phyloP scores from a whole-genome alignment of 2,329 filamentous ascomycete species.

The Venturia asperata region DNA sequence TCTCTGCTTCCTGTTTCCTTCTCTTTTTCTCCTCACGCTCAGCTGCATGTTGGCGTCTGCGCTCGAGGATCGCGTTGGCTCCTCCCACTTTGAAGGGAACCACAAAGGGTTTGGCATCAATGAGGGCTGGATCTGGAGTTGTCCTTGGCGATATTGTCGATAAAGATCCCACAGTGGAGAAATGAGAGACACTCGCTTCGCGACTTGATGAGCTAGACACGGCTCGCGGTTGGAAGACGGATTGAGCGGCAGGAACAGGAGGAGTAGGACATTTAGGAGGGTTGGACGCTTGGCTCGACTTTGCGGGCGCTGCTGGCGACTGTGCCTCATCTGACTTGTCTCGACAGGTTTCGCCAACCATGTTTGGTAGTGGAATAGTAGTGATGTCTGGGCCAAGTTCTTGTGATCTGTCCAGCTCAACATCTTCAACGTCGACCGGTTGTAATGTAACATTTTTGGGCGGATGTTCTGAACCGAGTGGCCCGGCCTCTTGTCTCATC shows the following conservation, averaged over 20 bases:
- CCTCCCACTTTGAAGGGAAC: background rate
- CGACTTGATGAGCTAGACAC: background rate
- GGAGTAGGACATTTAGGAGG: background rate
- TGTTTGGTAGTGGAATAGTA: background rate
- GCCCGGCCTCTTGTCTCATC: background rate
- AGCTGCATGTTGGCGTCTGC: constrained; percentile 5
- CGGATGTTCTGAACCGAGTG: background rate
- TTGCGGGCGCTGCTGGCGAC: background rate
- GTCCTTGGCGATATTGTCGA: background rate
- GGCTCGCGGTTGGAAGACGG: background rate
- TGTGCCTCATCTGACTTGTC: background rate
- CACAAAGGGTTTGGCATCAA: background rate
- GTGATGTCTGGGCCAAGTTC: background rate
- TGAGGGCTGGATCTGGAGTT: constrained; percentile 1
- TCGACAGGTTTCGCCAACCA: background rate
- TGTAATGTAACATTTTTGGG: background rate
- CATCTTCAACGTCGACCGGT: background rate
- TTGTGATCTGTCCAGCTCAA: background rate
- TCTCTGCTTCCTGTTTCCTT: background rate
- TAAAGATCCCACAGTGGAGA: background rate
- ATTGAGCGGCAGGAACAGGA: background rate
- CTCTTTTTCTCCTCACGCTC: background rate
- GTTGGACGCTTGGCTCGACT: background rate
- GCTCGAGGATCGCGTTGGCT: constrained; percentile 6
- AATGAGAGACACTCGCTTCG: background rate